Evolutionary conservation across 208 protist species (phyloP).

Genomic region (Angomonas desouzai): DNA sequence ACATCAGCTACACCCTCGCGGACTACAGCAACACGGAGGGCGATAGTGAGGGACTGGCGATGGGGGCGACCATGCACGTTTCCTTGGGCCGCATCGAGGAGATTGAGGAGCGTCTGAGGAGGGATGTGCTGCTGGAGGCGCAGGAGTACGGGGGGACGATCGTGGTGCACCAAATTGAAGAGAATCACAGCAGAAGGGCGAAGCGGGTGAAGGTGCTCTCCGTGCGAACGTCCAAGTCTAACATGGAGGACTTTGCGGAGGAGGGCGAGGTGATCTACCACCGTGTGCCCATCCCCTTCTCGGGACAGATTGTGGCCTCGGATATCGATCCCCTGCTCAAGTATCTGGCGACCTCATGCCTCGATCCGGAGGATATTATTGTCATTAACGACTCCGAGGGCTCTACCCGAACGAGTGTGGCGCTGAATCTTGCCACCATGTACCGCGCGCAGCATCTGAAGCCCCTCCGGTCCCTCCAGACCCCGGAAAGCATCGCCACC

Average conservation of each 20-base stretch:
- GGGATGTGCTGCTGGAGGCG: constrained; percentile 76
- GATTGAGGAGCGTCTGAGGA: constrained; percentile 81
- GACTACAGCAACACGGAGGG: constrained; percentile 50
- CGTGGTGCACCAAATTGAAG: constrained; percentile 59
- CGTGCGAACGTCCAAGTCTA: constrained; percentile 58
- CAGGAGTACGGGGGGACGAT: constrained; percentile 71
- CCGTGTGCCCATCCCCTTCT: constrained; percentile 81
- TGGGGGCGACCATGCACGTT: constrained; percentile 80
- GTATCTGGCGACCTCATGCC: constrained; percentile 41
- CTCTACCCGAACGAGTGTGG: constrained; percentile 65
- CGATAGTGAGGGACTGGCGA: constrained; percentile 17
- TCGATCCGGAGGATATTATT: constrained; percentile 42
- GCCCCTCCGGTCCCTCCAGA: constrained; percentile 44
- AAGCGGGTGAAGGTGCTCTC: constrained; percentile 59
- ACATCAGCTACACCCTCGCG: constrained; percentile 66
- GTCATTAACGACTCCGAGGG: constrained; percentile 83
- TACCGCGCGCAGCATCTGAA: constrained; percentile 45
- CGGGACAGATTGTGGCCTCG: constrained; percentile 64
- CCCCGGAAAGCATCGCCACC: constrained; percentile 29
- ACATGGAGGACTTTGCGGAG: constrained; percentile 69
- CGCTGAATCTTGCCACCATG: constrained; percentile 76
- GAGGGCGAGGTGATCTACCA: constrained; percentile 52
- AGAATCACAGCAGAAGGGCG: constrained; percentile 28
- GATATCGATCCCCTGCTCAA: constrained; percentile 82
- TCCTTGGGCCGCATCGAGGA: constrained; percentile 79